These are phyloP conservation scores for Chlorociboria aeruginascens DNA, from an alignment of 495 filamentous ascomycete genomes.

Conservation along the genomic window DNA sequence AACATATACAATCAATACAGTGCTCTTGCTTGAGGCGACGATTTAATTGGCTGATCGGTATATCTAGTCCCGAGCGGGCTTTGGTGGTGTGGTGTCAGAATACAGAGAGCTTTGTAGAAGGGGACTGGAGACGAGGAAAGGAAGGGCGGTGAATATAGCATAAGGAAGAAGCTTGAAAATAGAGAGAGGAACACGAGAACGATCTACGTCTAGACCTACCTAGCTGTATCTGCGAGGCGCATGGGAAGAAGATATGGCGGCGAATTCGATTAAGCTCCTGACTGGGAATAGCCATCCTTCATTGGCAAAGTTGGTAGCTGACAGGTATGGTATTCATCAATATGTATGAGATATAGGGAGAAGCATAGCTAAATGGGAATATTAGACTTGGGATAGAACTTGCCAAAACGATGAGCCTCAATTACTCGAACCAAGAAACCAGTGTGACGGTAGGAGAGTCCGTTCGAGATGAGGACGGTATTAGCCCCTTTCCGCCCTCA, in stretches of 20 bases:
- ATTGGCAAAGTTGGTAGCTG: constrained; percentile 79
- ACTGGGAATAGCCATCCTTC: constrained; percentile 93
- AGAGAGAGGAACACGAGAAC: too few species aligned
- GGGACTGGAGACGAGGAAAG: too few species aligned
- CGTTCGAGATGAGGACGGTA: constrained; percentile 92
- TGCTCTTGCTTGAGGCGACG: too few species aligned
- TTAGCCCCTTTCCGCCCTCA: constrained; percentile 5
- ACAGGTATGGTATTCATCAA: constrained; percentile 44
- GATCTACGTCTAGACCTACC: too few species aligned
- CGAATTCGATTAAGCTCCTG: constrained; percentile 92
- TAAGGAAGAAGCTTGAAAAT: too few species aligned
- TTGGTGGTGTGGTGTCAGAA: too few species aligned
- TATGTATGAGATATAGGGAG: constrained; percentile 3
- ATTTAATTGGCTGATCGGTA: too few species aligned
- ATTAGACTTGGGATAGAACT: constrained; percentile 81
- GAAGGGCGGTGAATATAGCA: too few species aligned
- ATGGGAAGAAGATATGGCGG: constrained; percentile 35
- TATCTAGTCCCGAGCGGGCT: too few species aligned
- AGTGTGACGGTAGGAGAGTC: constrained; percentile 95
- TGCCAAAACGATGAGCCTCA: constrained; percentile 84
- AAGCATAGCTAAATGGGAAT: constrained; percentile 5
- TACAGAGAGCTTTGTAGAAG: too few species aligned
- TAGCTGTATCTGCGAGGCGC: too few species aligned
- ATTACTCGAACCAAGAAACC: constrained; percentile 97
- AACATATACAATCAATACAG: too few species aligned